Evolutionary conservation across 257 asterid genomes (phyloP), one percentile per base, ranked within the genome.

Genomic region (Primulina huaijiensis): DNA sequence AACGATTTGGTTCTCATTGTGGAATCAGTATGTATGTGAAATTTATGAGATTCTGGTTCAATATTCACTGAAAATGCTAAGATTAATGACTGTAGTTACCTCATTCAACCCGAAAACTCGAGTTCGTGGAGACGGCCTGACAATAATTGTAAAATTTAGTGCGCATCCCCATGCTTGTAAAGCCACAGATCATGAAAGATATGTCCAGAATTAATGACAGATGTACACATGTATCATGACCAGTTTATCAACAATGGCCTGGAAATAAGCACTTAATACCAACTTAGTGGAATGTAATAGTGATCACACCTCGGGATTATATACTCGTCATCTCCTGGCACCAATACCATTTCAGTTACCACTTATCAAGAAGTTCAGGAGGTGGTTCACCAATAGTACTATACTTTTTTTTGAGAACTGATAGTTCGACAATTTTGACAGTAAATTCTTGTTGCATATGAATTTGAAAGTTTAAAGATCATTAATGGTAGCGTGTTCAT

Each of bases 401-500:
- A 43, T 31, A 31, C 34, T 5, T 31, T 31, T 31, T 31, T 31
- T 31, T 31, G 6, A 31, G 34, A 31, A 31, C 34, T 31, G 0
- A 31, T 31, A 31, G 5, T 31, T 31, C 34, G 4, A 5, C 14
- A 43, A 19, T 43, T 11, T 43, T 43, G 14, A 43, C 19, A 12
- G 55, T 11, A 43, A 43, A 43, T 14, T 11, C 55, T 43, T 11
- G 55, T 14, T 43, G n/a, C 6, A 10, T 43, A 4, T 43, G 19
- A 11, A 14, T 43, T 40, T 43, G 55, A 43, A 43, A 12, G 55
- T 43, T 43, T 3, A 11, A 43, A 43, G 19, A 43, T 43, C 55
- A 50, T 63, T 68, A 8, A 64, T 27, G 27, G 8, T 17, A 67
- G 71, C 58, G 64, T 71, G 11, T 71, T 56, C 56, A 5, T 37